Conservation (phyloP, 2,329 filamentous ascomycete species). For the Hypoxylon sp. region DNA sequence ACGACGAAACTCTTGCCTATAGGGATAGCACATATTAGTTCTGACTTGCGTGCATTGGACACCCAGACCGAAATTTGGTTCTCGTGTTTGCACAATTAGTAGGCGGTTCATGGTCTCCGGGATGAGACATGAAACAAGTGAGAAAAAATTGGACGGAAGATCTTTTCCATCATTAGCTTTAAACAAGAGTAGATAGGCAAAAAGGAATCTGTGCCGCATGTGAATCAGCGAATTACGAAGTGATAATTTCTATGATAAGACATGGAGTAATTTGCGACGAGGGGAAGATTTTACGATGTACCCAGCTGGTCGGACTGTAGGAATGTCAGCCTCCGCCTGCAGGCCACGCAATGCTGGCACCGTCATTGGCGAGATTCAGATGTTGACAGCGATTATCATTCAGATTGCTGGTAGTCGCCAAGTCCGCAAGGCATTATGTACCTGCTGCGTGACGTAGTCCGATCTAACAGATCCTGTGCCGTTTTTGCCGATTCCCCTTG, state of each 20-base stretch:
- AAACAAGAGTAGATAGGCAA: neutral
- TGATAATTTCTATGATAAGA: neutral
- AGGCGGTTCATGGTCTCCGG: neutral
- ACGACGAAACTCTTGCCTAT: neutral
- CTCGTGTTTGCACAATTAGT: neutral
- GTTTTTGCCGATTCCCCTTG: constrained; percentile 34
- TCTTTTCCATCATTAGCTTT: constrained; percentile 6
- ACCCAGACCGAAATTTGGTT: neutral
- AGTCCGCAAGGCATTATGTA: constrained; percentile 23
- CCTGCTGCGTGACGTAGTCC: constrained; percentile 37
- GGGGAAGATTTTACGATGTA: constrained; percentile 21
- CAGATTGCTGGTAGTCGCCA: constrained; percentile 23
- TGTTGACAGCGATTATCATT: constrained; percentile 2
- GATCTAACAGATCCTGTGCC: constrained; percentile 28
- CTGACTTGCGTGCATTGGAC: neutral
- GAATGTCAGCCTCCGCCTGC: constrained; percentile 24
- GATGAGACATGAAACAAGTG: neutral
- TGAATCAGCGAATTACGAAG: constrained; percentile 7
- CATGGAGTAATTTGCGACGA: constrained; percentile 1
- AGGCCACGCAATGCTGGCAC: constrained; percentile 23
- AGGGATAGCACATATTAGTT: neutral
- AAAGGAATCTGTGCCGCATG: neutral
- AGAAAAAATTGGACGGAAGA: neutral
- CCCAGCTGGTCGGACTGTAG: constrained; percentile 6
- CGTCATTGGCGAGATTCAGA: constrained; percentile 30